These are phyloP conservation scores for Cunninghamia lanceolata DNA, from an alignment of 75 land plant genomes.

Conservation along the genomic window DNA sequence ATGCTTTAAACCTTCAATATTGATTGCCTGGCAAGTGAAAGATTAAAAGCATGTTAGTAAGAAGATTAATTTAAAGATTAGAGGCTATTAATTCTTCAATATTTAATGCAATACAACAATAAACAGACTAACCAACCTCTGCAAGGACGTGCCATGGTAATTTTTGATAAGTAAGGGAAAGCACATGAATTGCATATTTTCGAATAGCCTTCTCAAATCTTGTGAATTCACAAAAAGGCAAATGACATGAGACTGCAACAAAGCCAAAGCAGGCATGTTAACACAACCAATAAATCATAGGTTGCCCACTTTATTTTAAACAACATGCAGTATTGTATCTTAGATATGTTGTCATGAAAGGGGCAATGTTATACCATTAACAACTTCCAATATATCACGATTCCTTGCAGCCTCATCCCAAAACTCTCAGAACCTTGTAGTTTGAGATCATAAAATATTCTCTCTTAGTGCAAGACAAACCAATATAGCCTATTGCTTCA, in stretches of 20 bases:
- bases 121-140: background rate
- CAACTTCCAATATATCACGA: slow-evolving; percentile 81
- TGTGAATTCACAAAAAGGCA: slow-evolving; percentile 26
- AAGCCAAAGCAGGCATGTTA: background rate
- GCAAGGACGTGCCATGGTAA: slow-evolving; percentile 78
- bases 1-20: too few species aligned
- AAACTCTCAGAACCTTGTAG: slow-evolving; percentile 89
- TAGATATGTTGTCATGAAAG: slow-evolving; percentile 1
- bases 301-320: background rate
- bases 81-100: too few species aligned
- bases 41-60: background rate
- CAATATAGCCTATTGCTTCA: too few species aligned
- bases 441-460: slow-evolving; percentile 38
- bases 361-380: slow-evolving; percentile 56
- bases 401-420: slow-evolving; percentile 99
- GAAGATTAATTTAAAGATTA: background rate
- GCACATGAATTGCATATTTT: slow-evolving; percentile 83
- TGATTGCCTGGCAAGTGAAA: too few species aligned
- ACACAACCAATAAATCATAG: too few species aligned
- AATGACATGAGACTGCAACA: too few species aligned
- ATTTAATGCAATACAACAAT: background rate
- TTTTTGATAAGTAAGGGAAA: slow-evolving; percentile 89
- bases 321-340: background rate
- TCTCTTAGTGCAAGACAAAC: background rate
- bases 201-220: slow-evolving; percentile 98